Evolutionary conservation across 495 filamentous ascomycete genomes (phyloP).

Genomic region (Penicillium riverlandense): DNA sequence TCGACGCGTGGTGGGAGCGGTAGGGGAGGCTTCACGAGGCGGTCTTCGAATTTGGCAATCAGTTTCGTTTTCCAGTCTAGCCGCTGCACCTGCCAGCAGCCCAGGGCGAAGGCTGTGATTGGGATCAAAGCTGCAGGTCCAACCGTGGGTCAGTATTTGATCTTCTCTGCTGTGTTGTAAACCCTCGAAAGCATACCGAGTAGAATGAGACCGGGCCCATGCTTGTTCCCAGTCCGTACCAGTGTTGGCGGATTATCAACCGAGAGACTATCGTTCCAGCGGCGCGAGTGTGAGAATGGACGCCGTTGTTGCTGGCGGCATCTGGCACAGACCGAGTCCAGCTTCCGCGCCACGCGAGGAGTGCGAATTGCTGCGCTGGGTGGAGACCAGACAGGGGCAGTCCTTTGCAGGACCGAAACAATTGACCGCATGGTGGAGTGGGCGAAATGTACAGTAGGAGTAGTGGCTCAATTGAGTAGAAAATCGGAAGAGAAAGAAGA

Average conservation of each 20-base stretch:
- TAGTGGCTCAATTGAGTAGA: not conserved
- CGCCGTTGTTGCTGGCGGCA: slow-evolving; percentile 34
- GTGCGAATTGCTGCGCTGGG: slow-evolving; percentile 13
- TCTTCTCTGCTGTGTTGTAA: not conserved
- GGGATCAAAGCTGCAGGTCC: slow-evolving; percentile 72
- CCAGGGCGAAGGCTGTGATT: slow-evolving; percentile 80
- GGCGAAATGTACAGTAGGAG: not conserved
- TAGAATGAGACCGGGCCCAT: slow-evolving; percentile 76
- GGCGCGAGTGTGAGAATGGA: slow-evolving; percentile 16
- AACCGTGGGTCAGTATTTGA: not conserved
- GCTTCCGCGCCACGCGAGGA: slow-evolving; percentile 13
- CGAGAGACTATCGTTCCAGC: slow-evolving; percentile 36
- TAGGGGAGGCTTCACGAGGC: slow-evolving; percentile 75
- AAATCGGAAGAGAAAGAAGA: not conserved
- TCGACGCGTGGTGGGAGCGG: slow-evolving; percentile 81
- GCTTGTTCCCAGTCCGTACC: slow-evolving; percentile 62
- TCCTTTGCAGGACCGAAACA: slow-evolving; percentile 22
- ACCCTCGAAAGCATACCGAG: slow-evolving; percentile 45
- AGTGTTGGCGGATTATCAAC: slow-evolving; percentile 83
- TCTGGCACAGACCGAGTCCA: slow-evolving; percentile 30
- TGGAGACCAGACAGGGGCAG: slow-evolving; percentile 13
- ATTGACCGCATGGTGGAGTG: slow-evolving; percentile 23
- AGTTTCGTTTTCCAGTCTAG: slow-evolving; percentile 89
- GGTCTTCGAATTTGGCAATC: slow-evolving; percentile 83
- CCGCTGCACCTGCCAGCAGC: slow-evolving; percentile 93